These are phyloP conservation scores for Aurantiochytrium sp. DNA, from an alignment of 108 stramenopile species.

Conservation along the genomic window DNA sequence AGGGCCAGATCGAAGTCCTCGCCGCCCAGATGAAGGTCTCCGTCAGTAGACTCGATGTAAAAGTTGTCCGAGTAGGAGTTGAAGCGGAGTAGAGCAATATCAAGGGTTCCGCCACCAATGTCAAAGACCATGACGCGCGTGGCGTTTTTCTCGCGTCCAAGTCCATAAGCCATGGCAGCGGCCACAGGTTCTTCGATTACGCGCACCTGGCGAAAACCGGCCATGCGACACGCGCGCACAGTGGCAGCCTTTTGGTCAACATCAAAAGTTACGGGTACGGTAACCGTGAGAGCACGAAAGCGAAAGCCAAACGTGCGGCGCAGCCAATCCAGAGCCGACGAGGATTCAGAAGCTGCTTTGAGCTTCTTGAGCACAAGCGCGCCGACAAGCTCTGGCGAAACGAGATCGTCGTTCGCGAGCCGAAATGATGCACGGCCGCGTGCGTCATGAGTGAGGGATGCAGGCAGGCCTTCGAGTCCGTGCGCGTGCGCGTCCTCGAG, in stretches of 20 bases:
- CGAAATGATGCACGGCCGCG: not conserved
- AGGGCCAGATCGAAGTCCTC: not conserved
- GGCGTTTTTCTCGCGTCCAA: not conserved
- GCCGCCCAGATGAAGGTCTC: constrained; percentile 19
- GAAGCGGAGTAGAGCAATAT: not conserved
- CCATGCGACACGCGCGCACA: not conserved
- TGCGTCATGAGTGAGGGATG: not conserved
- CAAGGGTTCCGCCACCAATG: constrained; percentile 23
- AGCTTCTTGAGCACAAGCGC: constrained; percentile 8
- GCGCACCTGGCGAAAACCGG: not conserved
- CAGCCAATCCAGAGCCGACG: not conserved
- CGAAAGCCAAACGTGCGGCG: not conserved
- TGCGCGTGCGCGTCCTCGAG: not conserved
- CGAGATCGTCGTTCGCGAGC: not conserved
- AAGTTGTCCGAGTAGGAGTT: not conserved
- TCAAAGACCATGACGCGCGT: constrained; percentile 16
- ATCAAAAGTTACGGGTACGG: not conserved
- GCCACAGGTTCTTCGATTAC: not conserved
- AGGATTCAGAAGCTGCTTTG: not conserved
- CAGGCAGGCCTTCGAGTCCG: not conserved
- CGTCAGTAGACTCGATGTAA: not conserved
- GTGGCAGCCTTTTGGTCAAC: constrained; percentile 9
- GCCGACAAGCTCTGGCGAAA: not conserved
- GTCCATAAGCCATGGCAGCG: constrained; percentile 16
- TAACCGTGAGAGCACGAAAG: not conserved